A percentile compares a stretch with the other conserved stretches of the same genome.
phyloP scores from a whole-genome alignment of 2,329 filamentous ascomycete genomes.

The Hirsutella thompsonii region DNA sequence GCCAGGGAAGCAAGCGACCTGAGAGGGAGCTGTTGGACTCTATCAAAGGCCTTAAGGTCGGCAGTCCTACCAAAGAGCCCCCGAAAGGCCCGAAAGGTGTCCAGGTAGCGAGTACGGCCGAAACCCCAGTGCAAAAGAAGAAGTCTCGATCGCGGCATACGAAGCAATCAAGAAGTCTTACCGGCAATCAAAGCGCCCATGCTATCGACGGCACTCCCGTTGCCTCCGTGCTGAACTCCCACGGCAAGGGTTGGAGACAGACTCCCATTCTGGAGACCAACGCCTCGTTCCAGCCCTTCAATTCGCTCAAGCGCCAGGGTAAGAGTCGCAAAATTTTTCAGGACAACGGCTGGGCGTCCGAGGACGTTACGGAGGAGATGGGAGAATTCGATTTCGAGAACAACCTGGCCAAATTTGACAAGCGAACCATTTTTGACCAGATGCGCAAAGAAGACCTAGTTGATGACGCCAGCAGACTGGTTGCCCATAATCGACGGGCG shows the following conservation, averaged over 20 bases:
- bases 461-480: conserved; percentile 81
- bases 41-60: conserved; percentile 13
- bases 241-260: conserved; percentile 45
- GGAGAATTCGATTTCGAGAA: conserved; percentile 90
- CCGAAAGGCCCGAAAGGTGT: conserved; percentile 7
- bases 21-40: conserved; percentile 13
- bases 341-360: conserved; percentile 86
- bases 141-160: conserved; percentile 17
- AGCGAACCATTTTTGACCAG: conserved; percentile 80
- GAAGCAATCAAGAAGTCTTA: conserved; percentile 17
- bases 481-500: conserved; percentile 67
- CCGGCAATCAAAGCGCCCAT: conserved; percentile 13
- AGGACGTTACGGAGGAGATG: conserved; percentile 89
- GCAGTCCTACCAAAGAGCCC: conserved; percentile 3
- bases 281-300: conserved; percentile 49
- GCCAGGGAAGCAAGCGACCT: conserved; percentile 7
- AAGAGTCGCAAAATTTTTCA: conserved; percentile 28
- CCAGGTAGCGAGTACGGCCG: conserved; percentile 8
- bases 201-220: conserved; percentile 11
- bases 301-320: conserved; percentile 44
- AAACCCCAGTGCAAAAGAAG: conserved; percentile 16
- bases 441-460: conserved; percentile 80
- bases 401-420: conserved; percentile 89
- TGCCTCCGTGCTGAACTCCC: conserved; percentile 12
- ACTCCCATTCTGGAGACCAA: conserved; percentile 48